Base-by-base conservation (phyloP, 768 basidiomycete genomes). In the Auriscalpium microsporum region DNA sequence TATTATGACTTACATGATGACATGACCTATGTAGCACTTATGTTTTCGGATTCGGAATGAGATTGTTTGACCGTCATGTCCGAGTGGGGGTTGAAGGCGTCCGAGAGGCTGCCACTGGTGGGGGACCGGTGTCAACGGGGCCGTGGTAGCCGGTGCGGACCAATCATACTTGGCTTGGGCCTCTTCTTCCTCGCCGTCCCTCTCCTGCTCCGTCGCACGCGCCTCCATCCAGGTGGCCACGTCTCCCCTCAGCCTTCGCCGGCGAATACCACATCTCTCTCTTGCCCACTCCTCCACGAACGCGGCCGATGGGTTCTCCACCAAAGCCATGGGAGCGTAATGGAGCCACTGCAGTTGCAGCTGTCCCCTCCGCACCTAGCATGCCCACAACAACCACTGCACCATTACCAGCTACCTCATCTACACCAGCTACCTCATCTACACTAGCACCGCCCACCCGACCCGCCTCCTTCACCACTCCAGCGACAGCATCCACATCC, bases 271-370 rank as follows among this genome's bases (percentile, higher is more conserved):
- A 28, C 28, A 2, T 28, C 28, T 28, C 28, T 28, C 3, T 28
- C 23, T 28, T 7, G 28, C 28, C 28, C 21, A 3, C 28, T n/a
- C n/a, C n/a, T n/a, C n/a, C n/a, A n/a, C n/a, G n/a, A n/a, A n/a
- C n/a, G n/a, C n/a, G n/a, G 5, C 28, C 28, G 44, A 90, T 91
- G 89, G 82, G 78, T 38, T 89, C 90, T 19, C 90, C 90, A 48
- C 90, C 90, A 67, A 93, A 92, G 68, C 91, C 90, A 61, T 94
- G 90, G 91, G 91, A 94, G 69, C 79, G 83, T 72, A 47, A 64
- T 73, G 33, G 63, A 74, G 38, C 54, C 72, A 34, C 46, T 66
- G 21, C 48, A 2, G 53, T 61, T 21, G 46, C 63, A 10, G 1
- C 47, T 45, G 19, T 50, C 28, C 4, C 36, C 23, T 10, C 59